These are phyloP conservation scores for Pichia rugopelliculosa DNA, from an alignment of 805 yeast genomes.

Conservation along the genomic window DNA sequence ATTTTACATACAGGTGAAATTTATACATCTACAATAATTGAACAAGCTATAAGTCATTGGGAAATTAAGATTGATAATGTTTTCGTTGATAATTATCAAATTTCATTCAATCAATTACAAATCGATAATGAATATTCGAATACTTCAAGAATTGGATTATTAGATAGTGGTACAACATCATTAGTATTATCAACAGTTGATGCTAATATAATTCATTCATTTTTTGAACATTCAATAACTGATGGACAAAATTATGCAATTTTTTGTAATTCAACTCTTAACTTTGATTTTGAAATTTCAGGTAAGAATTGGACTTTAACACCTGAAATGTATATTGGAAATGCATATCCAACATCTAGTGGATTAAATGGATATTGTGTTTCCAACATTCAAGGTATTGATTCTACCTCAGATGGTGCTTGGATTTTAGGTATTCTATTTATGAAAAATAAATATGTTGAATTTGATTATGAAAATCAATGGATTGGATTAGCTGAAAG, in stretches of 20 bases:
- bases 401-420: constrained; percentile 29
- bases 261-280: constrained; percentile 42
- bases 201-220: constrained; percentile 47
- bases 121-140: constrained; percentile 14
- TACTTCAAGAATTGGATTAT: constrained; percentile 36
- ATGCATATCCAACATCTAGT: constrained; percentile 32
- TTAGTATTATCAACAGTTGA: constrained; percentile 48
- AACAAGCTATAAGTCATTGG: constrained; percentile 40
- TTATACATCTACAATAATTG: constrained; percentile 32
- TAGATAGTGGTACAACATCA: constrained; percentile 65
- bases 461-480: constrained; percentile 46
- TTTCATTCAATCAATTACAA: constrained; percentile 27
- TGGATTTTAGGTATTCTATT: constrained; percentile 67
- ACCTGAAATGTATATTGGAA: constrained; percentile 42
- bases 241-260: constrained; percentile 62
- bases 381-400: constrained; percentile 56
- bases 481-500: constrained; percentile 48
- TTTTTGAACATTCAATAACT: constrained; percentile 40
- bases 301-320: constrained; percentile 38
- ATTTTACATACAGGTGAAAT: constrained; percentile 36
- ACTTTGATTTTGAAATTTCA: constrained; percentile 36
- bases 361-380: constrained; percentile 47
- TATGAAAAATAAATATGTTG: constrained; percentile 46
- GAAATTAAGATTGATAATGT: constrained; percentile 35
- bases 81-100: constrained; percentile 28